A percentile compares a stretch with the other conserved stretches of the same genome.
Conservation (phyloP, 352 stramenopile species). For the Peronospora belbahrii region DNA sequence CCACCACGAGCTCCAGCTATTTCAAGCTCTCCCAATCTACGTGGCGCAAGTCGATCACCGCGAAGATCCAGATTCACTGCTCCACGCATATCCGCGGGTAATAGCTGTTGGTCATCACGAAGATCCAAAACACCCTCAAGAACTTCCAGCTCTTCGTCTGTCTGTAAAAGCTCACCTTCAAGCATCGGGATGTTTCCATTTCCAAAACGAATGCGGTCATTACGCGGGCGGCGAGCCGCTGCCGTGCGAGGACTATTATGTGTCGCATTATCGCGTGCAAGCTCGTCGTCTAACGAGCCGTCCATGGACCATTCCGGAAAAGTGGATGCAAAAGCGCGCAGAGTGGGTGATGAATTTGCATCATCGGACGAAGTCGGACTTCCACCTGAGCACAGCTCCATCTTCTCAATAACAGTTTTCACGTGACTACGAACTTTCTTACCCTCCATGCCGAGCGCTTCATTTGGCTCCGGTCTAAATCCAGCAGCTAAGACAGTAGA, state of each 20-base stretch:
- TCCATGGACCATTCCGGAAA: slow-evolving; percentile 75
- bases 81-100: slow-evolving; percentile 42
- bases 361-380: slow-evolving; percentile 27
- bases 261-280: slow-evolving; percentile 34
- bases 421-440: slow-evolving; percentile 53
- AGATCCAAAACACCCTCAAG: slow-evolving; percentile 61
- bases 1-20: slow-evolving; percentile 10
- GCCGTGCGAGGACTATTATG: slow-evolving; percentile 32
- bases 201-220: slow-evolving; percentile 38
- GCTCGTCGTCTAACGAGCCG: slow-evolving; percentile 37
- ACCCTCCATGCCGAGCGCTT: slow-evolving; percentile 42
- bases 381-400: slow-evolving; percentile 74
- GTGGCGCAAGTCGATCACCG: slow-evolving; percentile 21
- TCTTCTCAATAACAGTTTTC: slow-evolving; percentile 73
- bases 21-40: slow-evolving; percentile 23
- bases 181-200: slow-evolving; percentile 39
- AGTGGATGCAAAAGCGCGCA: slow-evolving; percentile 45
- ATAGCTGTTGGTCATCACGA: slow-evolving; percentile 50
- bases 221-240: slow-evolving; percentile 26
- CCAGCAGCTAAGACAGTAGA: slow-evolving; percentile 72
- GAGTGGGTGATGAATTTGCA: slow-evolving; percentile 40
- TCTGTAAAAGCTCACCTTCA: slow-evolving; percentile 53
- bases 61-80: slow-evolving; percentile 35
- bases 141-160: slow-evolving; percentile 60
- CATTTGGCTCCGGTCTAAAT: slow-evolving; percentile 67